These are phyloP conservation scores for Cicer pinnatifidum DNA, from an alignment of 306 rosid genomes.

Conservation along the genomic window DNA sequence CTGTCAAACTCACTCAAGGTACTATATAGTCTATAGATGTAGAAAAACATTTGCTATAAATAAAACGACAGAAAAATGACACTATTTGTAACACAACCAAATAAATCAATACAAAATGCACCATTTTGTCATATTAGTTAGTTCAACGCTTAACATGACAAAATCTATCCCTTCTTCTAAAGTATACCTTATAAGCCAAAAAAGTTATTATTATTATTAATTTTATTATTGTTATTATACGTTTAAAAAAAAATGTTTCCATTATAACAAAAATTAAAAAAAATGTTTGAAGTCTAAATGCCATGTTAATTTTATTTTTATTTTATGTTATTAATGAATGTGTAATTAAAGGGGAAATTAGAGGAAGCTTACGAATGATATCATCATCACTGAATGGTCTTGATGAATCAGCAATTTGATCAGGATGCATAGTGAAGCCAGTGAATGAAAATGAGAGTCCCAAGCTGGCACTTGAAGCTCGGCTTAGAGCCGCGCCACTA, in stretches of 20 bases:
- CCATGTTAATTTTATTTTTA: too few relatives aligned
- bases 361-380: conserved; percentile 57
- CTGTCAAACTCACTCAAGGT: too few relatives aligned
- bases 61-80: conserved; percentile 7
- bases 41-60: not conserved
- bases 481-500: conserved; percentile 84
- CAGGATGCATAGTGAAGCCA: conserved; percentile 90
- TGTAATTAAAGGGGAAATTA: not conserved
- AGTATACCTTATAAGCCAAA: not conserved
- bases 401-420: conserved; percentile 72
- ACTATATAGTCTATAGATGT: not conserved
- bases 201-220: too few relatives aligned
- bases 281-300: too few relatives aligned
- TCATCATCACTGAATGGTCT: conserved; percentile 93
- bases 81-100: not conserved
- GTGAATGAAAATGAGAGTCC: conserved; percentile 94
- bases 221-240: too few relatives aligned
- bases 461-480: conserved; percentile 98
- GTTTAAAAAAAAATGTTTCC: too few relatives aligned
- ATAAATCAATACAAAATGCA: not conserved
- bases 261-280: too few relatives aligned
- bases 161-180: not conserved
- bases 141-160: not conserved
- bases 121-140: not conserved
- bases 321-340: not conserved